These are phyloP conservation scores for Podospora appendiculata DNA, from an alignment of 495 filamentous ascomycete species.

Conservation along the genomic window DNA sequence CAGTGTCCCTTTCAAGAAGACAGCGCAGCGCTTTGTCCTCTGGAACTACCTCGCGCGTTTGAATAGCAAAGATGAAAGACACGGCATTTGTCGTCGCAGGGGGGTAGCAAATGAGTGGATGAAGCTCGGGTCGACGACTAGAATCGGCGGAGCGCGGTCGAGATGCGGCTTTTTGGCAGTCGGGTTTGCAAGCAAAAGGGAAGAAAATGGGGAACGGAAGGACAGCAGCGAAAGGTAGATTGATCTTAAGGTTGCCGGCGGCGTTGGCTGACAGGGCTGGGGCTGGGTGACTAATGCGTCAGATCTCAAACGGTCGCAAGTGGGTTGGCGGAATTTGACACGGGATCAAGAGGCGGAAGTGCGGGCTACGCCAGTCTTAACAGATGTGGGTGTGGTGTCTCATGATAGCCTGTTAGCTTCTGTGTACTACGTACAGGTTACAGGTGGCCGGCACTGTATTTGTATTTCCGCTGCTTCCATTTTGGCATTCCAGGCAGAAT, in stretches of 20 bases:
- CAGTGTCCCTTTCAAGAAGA: neutral
- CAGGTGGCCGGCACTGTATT: neutral
- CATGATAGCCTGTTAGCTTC: neutral
- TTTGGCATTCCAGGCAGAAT: neutral
- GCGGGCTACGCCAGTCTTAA: too few relatives aligned
- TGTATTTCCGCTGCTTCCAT: too few relatives aligned
- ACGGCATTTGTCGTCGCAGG: neutral
- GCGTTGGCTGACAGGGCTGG: neutral
- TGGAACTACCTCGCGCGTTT: neutral
- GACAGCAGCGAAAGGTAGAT: neutral
- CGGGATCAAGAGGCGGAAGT: too few relatives aligned
- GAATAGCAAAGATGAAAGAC: neutral
- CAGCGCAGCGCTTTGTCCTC: slow-evolving; percentile 1
- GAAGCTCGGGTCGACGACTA: neutral
- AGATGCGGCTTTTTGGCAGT: neutral
- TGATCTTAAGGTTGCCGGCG: neutral
- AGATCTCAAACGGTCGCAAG: neutral
- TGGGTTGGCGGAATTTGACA: neutral
- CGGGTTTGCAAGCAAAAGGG: neutral
- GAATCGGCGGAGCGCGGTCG: neutral
- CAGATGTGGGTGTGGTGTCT: too few relatives aligned
- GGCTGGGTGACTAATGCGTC: neutral
- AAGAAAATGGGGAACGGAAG: neutral
- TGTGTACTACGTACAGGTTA: too few relatives aligned
- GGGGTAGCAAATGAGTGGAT: neutral